Conservation (phyloP, 305 asterid species). For the Fraxinus albicans region DNA sequence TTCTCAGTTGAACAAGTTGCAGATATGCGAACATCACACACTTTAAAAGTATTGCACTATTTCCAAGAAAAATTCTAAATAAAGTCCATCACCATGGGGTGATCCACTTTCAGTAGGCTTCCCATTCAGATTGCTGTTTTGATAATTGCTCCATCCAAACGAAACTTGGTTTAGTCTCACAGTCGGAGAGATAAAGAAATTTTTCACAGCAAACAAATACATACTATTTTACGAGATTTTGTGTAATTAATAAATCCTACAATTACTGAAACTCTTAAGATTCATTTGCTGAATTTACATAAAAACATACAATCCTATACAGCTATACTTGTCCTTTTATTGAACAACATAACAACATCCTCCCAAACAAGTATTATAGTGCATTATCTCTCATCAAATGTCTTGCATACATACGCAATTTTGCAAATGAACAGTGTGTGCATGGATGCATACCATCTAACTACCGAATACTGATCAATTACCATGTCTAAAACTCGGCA, state of each 20-base stretch:
- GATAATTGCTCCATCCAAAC: not conserved
- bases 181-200: not conserved
- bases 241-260: not conserved
- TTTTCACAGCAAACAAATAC: not conserved
- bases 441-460: not conserved
- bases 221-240: not conserved
- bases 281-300: not conserved
- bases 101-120: not conserved
- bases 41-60: not conserved
- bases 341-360: not conserved
- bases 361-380: not conserved
- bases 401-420: not conserved
- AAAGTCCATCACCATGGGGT: not conserved
- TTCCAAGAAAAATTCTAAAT: not conserved
- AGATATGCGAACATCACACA: not conserved
- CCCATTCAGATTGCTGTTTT: not conserved
- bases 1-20: not conserved
- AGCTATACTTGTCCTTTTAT: not conserved
- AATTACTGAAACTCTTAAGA: not conserved
- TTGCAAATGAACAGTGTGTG: not conserved
- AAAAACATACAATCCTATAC: not conserved
- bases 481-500: conserved; percentile 4
- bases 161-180: not conserved
- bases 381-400: not conserved
- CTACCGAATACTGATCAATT: not conserved